Evolutionary conservation across 2,329 filamentous ascomycete genomes (phyloP).

Genomic region (Microsporum canis): DNA sequence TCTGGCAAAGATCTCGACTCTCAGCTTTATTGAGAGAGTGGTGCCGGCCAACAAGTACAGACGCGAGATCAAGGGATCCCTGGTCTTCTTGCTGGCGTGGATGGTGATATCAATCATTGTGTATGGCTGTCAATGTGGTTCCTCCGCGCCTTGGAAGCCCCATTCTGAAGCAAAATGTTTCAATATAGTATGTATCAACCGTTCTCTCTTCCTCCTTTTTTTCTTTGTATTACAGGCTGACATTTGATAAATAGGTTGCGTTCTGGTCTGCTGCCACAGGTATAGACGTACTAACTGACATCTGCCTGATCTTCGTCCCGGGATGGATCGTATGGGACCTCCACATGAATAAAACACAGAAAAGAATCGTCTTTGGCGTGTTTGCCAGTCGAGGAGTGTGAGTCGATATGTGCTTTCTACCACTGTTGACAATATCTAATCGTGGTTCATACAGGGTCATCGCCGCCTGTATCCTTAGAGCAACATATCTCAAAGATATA

Average conservation of each 20-base stretch:
- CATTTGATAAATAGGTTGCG: background rate
- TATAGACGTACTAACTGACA: background rate
- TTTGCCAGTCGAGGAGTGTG: background rate
- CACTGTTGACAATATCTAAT: background rate
- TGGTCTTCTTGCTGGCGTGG: constrained; percentile 10
- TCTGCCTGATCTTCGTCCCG: background rate
- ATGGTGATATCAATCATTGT: constrained; percentile 9
- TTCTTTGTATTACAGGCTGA: background rate
- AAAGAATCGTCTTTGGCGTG: background rate
- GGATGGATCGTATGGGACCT: constrained; percentile 2
- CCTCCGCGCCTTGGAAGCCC: constrained; percentile 9
- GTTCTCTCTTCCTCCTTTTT: background rate
- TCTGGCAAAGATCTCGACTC: background rate
- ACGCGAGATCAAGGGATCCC: background rate
- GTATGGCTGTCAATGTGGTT: constrained; percentile 11
- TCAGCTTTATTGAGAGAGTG: background rate
- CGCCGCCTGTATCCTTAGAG: background rate
- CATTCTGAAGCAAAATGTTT: background rate
- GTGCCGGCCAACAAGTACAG: background rate
- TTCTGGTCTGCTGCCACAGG: background rate
- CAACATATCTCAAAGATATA: background rate
- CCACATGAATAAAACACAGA: background rate
- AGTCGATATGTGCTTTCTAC: background rate
- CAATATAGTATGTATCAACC: background rate
- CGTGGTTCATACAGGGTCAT: background rate